Base-by-base conservation (phyloP, 2,329 filamentous ascomycete species). In the Colletotrichum musae region DNA sequence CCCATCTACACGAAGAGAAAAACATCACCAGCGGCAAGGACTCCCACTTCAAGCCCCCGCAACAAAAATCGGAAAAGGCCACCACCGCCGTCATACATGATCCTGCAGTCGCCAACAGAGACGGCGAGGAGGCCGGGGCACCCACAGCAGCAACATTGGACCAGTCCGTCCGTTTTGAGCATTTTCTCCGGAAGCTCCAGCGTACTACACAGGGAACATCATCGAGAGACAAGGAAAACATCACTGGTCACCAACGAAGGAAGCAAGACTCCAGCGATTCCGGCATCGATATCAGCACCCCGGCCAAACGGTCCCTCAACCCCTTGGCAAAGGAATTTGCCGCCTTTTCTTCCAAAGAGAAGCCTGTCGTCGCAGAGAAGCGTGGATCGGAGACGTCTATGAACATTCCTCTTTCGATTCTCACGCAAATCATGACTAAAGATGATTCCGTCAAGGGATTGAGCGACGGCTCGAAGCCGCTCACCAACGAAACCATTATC, bases 261-360 rank as follows among this genome's bases (percentile, higher is more conserved):
- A 61, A 32, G 18, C 56, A 70, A 32, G 51, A 57, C 24, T 32
- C 21, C 28, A 24, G 53, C 24, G 52, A 64, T 39, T 70, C 64
- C 48, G 52, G 58, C 24, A 15, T 64, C 15, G 64, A 68, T 21
- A 21, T 48, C 52, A 36, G 53, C 48, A 58, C 58, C 39, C 45
- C 64, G 10, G 18, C 50, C 39, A 70, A 70, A 28, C 57, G 47
- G 21, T 43, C 52, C 43, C 64, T 70, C 10, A 70, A 70, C 48
- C 68, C 68, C 18, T 36, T 68, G n/a, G 68, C 68, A 47, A 68
- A 63, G 58, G 68, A 70, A 18, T 70, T 70, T 47, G 43, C 52
- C 5, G 47, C 26, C 13, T 13, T 43, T n/a, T 32, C 39, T 10
- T 45, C 64, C 15, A 57, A 70, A 16, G 45, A 61, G 43, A 41